Conservation (phyloP, 1,284 basidiomycete species). For the Sporisorium iseilematis-ciliati region DNA sequence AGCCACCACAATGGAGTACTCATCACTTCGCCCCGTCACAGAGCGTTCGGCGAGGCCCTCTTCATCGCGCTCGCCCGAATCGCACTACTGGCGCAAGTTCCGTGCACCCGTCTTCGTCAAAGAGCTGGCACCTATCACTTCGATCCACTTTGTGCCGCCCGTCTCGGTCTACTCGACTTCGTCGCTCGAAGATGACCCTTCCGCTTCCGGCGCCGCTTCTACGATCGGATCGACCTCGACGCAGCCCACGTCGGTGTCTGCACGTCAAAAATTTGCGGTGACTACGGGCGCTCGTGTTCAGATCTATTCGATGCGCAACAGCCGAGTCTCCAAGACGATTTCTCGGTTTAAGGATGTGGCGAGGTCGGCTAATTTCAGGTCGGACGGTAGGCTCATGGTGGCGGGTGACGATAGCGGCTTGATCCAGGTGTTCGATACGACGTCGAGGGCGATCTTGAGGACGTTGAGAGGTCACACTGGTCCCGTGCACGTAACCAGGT, state of each 20-base stretch:
- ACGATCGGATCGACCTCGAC: slow-evolving; percentile 37
- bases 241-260: slow-evolving; percentile 32
- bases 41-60: slow-evolving; percentile 35
- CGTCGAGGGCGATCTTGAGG: slow-evolving; percentile 91
- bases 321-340: slow-evolving; percentile 95
- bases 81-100: slow-evolving; percentile 67
- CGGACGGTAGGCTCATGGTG: slow-evolving; percentile 92
- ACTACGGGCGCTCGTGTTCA: slow-evolving; percentile 93
- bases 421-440: slow-evolving; percentile 95
- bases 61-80: slow-evolving; percentile 51
- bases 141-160: slow-evolving; percentile 64
- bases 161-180: slow-evolving; percentile 43
- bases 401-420: slow-evolving; percentile 94
- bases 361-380: slow-evolving; percentile 75
- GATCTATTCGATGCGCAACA: slow-evolving; percentile 94
- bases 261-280: slow-evolving; percentile 81
- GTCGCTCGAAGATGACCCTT: slow-evolving; percentile 22
- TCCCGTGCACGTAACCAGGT: slow-evolving; percentile 89
- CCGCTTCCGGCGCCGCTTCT: slow-evolving; percentile 3
- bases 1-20: slow-evolving; percentile 37
- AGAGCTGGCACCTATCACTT: slow-evolving; percentile 67
- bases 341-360: slow-evolving; percentile 97
- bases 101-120: slow-evolving; percentile 66
- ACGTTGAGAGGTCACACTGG: slow-evolving; percentile 93
- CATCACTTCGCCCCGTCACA: slow-evolving; percentile 23